phyloP scores from a whole-genome alignment of 2,329 filamentous ascomycete genomes.

The Macrophomina pseudophaseolina region DNA sequence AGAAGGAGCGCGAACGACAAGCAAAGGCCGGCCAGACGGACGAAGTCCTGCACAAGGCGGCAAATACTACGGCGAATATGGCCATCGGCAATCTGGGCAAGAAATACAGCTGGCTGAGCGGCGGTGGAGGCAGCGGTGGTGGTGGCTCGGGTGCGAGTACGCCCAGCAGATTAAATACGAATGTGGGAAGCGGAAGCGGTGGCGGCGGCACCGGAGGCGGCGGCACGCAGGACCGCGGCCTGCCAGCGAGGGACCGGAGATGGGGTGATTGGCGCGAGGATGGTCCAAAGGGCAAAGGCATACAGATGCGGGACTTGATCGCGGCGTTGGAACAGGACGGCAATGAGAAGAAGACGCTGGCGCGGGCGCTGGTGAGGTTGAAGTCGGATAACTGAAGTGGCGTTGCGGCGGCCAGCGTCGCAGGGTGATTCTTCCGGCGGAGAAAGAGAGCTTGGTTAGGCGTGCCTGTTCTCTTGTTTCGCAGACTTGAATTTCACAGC shows the following conservation, averaged over 20 bases:
- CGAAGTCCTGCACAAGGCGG: constrained; percentile 77
- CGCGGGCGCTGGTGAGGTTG: constrained; percentile 37
- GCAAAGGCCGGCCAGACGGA: constrained; percentile 76
- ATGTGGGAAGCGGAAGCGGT: constrained; percentile 29
- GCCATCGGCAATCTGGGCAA: constrained; percentile 73
- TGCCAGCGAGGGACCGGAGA: constrained; percentile 65
- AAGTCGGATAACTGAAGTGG: constrained; percentile 32
- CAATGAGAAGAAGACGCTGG: constrained; percentile 62
- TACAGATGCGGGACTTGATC: constrained; percentile 85
- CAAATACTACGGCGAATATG: constrained; percentile 81
- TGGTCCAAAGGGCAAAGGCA: constrained; percentile 67
- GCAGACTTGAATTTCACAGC: no score
- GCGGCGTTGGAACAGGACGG: constrained; percentile 80
- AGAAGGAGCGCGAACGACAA: constrained; percentile 84
- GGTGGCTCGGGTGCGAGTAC: constrained; percentile 39
- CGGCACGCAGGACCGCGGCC: constrained; percentile 42
- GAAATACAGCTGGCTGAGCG: constrained; percentile 78
- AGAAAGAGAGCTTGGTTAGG: no score
- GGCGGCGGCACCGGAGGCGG: constrained; percentile 37
- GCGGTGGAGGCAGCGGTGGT: constrained; percentile 49
- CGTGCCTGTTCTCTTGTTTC: no score
- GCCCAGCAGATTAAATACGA: constrained; percentile 36
- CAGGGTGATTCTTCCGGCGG: no score
- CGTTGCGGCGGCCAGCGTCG: not conserved
- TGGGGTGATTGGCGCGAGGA: constrained; percentile 81